Evolutionary conservation across 192 early-diverging fungal species (phyloP).

Genomic region (Coemansia interrupta): DNA sequence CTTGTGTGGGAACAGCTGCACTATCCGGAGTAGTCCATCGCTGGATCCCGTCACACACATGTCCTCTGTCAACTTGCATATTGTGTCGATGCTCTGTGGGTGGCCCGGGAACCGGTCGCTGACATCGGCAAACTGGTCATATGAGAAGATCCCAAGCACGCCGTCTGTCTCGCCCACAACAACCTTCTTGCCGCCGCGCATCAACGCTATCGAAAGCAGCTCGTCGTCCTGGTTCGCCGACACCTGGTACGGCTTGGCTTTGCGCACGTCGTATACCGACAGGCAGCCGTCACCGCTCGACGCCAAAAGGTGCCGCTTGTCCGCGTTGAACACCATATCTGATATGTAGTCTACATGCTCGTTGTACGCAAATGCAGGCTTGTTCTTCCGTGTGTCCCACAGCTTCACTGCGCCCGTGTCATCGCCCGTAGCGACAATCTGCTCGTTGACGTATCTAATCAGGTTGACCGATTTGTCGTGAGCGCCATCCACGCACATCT

Average conservation of each 20-base stretch:
- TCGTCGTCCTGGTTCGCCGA: slow-evolving; percentile 97
- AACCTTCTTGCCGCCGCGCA: slow-evolving; percentile 74
- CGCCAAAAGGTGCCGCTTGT: slow-evolving; percentile 76
- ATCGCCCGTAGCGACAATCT: slow-evolving; percentile 87
- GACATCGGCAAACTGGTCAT: slow-evolving; percentile 88
- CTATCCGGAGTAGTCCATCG: slow-evolving; percentile 84
- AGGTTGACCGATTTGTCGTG: slow-evolving; percentile 81
- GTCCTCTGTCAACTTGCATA: slow-evolving; percentile 80
- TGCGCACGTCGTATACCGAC: slow-evolving; percentile 88
- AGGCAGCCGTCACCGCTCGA: slow-evolving; percentile 88
- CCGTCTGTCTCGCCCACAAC: slow-evolving; percentile 91
- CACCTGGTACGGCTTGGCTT: slow-evolving; percentile 75
- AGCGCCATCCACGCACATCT: slow-evolving; percentile 68
- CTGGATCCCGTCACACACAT: slow-evolving; percentile 84
- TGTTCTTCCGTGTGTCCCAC: slow-evolving; percentile 85
- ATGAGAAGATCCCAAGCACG: slow-evolving; percentile 81
- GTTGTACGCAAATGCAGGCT: slow-evolving; percentile 69
- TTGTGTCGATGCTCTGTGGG: slow-evolving; percentile 82
- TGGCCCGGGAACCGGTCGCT: slow-evolving; percentile 94
- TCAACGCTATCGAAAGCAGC: slow-evolving; percentile 68
- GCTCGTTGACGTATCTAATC: slow-evolving; percentile 67
- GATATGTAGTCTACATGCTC: slow-evolving; percentile 94
- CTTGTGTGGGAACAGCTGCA: slow-evolving; percentile 88
- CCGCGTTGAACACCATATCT: slow-evolving; percentile 67
- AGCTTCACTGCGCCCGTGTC: slow-evolving; percentile 83